Evolutionary conservation across 2,329 filamentous ascomycete genomes (phyloP).

Genomic region (Beauveria brongniartii): DNA sequence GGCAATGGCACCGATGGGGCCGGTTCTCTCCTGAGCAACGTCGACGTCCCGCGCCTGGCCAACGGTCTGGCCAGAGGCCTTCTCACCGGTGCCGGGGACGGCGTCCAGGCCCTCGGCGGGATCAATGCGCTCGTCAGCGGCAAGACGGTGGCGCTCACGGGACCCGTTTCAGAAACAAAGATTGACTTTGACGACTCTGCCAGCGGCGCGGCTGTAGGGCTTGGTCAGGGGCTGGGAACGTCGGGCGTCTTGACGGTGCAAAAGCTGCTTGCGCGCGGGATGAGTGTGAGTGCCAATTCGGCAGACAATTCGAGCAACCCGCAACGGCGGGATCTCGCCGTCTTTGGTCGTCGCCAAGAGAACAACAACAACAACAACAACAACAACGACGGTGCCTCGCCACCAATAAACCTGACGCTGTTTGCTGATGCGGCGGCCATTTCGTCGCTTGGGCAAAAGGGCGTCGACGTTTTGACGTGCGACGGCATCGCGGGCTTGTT

Average conservation of each 20-base stretch:
- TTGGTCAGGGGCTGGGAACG: constrained; percentile 27
- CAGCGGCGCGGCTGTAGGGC: constrained; percentile 26
- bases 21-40: constrained; percentile 10
- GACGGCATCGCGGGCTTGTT: constrained; percentile 26
- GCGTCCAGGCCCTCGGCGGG: constrained; percentile 25
- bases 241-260: constrained; percentile 24
- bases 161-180: constrained; percentile 17
- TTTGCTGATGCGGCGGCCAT: constrained; percentile 22
- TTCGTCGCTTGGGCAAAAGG: constrained; percentile 22
- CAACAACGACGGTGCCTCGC: neutral
- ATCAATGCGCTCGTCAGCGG: constrained; percentile 24
- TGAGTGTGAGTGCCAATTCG: neutral
- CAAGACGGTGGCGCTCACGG: constrained; percentile 16
- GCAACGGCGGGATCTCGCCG: neutral
- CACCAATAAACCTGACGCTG: constrained; percentile 18
- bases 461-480: constrained; percentile 23
- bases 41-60: constrained; percentile 22
- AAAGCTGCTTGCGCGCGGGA: constrained; percentile 19
- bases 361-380: too few relatives aligned
- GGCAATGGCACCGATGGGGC: neutral
- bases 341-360: neutral
- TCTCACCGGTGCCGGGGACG: constrained; percentile 26
- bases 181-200: constrained; percentile 27
- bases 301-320: neutral
- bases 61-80: constrained; percentile 28